These are phyloP conservation scores for Begonia fuchsioides DNA, from an alignment of 306 rosid genomes.

Conservation along the genomic window DNA sequence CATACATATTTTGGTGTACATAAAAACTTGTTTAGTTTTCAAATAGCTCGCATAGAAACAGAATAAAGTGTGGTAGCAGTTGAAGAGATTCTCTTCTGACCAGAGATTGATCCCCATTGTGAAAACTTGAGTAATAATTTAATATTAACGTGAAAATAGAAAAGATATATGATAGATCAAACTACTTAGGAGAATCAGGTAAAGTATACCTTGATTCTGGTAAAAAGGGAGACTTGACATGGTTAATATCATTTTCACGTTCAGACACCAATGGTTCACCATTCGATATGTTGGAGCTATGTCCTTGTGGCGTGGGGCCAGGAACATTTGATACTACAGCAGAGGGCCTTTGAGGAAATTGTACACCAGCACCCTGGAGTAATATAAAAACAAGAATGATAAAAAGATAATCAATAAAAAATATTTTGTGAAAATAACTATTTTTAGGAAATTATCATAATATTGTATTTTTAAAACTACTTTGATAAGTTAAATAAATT, in stretches of 20 bases:
- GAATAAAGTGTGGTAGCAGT: no score
- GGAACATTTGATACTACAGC: slow-evolving; percentile 33
- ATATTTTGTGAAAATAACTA: neutral
- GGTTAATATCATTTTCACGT: slow-evolving; percentile 28
- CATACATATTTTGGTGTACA: no score
- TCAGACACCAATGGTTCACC: slow-evolving; percentile 37
- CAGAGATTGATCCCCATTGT: no score
- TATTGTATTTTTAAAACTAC: no score
- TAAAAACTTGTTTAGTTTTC: no score
- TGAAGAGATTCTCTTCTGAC: no score
- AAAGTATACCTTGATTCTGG: slow-evolving; percentile 72
- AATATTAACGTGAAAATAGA: neutral
- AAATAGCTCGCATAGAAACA: no score
- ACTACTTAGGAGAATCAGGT: slow-evolving; percentile 7
- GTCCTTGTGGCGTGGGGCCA: slow-evolving; percentile 25
- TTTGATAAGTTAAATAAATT: no score
- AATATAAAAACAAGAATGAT: no score
- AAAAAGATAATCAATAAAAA: slow-evolving; percentile 7
- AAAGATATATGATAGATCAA: neutral
- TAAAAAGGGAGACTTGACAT: slow-evolving; percentile 35
- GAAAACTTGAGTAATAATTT: no score
- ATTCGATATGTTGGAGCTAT: slow-evolving; percentile 21
- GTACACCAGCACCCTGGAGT: slow-evolving; percentile 76
- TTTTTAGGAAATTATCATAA: no score
- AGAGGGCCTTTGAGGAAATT: slow-evolving; percentile 58